phyloP scores from a whole-genome alignment of 768 basidiomycete genomes.

The Clitopilus passeckerianus region DNA sequence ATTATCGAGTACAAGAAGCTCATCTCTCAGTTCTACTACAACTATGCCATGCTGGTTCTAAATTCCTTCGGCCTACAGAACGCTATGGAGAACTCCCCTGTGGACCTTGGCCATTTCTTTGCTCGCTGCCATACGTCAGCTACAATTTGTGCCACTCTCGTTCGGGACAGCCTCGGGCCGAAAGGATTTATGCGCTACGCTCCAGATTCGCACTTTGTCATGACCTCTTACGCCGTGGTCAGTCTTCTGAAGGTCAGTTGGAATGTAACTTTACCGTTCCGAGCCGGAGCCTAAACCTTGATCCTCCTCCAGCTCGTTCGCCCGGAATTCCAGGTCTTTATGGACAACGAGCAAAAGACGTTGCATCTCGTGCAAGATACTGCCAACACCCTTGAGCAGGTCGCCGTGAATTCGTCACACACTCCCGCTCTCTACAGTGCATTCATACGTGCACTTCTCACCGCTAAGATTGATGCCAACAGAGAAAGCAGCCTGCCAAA shows the following conservation, averaged over 20 bases:
- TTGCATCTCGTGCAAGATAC: conserved; percentile 73
- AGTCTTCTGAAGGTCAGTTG: conserved; percentile 81
- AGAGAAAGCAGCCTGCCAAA: neutral
- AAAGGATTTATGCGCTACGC: conserved; percentile 76
- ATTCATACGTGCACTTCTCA: conserved; percentile 75
- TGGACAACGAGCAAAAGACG: conserved; percentile 70
- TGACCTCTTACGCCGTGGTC: conserved; percentile 88
- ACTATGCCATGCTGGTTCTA: conserved; percentile 83
- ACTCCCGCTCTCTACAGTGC: conserved; percentile 87
- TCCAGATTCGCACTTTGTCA: conserved; percentile 89
- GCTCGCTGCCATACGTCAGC: conserved; percentile 72
- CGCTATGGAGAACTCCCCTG: conserved; percentile 72
- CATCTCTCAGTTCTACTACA: conserved; percentile 71
- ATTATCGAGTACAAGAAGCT: conserved; percentile 39
- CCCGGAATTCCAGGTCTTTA: conserved; percentile 74
- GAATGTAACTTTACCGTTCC: neutral
- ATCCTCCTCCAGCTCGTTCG: conserved; percentile 58
- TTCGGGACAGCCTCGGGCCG: conserved; percentile 77
- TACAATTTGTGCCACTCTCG: conserved; percentile 60
- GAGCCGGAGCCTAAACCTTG: conserved; percentile 4
- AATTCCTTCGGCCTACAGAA: conserved; percentile 97
- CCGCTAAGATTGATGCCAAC: conserved; percentile 37
- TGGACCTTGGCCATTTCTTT: conserved; percentile 84
- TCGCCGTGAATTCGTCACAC: conserved; percentile 75
- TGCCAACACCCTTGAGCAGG: conserved; percentile 71